These are phyloP conservation scores for Pleurotus tuber-regium DNA, from an alignment of 768 basidiomycete species.

Conservation along the genomic window DNA sequence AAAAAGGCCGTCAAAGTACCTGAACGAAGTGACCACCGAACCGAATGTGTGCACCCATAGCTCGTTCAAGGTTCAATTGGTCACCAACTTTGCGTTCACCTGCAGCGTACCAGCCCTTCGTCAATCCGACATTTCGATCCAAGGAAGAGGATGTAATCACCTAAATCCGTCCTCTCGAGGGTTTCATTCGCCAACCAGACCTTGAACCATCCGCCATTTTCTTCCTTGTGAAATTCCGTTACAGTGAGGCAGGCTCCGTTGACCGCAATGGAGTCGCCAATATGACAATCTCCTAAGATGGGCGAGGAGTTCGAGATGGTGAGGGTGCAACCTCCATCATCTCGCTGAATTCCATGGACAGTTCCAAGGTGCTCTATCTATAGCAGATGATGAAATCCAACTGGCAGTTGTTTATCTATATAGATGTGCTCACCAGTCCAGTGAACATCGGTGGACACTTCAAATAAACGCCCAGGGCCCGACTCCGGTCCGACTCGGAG, in stretches of 20 bases:
- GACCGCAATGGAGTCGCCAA: constrained; percentile 94
- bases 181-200: constrained; percentile 98
- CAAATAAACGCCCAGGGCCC: too few relatives aligned
- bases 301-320: constrained; percentile 67
- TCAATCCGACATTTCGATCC: not conserved
- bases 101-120: too few relatives aligned
- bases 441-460: constrained; percentile 72
- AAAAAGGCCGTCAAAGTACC: constrained; percentile 41
- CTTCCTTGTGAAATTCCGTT: constrained; percentile 67
- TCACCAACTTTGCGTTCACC: constrained; percentile 79
- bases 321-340: constrained; percentile 78
- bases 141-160: constrained; percentile 36
- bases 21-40: constrained; percentile 99
- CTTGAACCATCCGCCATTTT: constrained; percentile 78
- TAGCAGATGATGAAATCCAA: constrained; percentile 6
- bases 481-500: too few relatives aligned
- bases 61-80: constrained; percentile 89
- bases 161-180: constrained; percentile 84
- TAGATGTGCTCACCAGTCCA: constrained; percentile 56
- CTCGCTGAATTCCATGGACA: constrained; percentile 60
- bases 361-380: constrained; percentile 91
- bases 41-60: constrained; percentile 86
- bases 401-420: constrained; percentile 10
- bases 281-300: constrained; percentile 84
- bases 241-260: constrained; percentile 91